Percentiles rank a stretch among this genome's conserved stretches.
phyloP scores from a whole-genome alignment of 2,329 filamentous ascomycete species.

The Nemania sp. region DNA sequence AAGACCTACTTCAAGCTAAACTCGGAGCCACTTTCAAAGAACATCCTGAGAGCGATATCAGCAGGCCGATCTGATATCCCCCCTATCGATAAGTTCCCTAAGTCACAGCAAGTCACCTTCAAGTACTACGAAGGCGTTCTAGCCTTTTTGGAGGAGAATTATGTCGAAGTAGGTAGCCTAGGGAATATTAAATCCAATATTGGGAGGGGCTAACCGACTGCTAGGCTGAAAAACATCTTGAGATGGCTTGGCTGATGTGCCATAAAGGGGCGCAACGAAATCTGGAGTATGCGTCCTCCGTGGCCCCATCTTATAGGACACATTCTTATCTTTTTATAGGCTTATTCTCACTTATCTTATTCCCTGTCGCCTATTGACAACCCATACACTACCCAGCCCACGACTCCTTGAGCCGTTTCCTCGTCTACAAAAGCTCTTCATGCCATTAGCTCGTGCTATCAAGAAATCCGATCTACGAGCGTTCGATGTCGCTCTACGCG shows the following conservation, averaged over 20 bases:
- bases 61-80: constrained; percentile 86
- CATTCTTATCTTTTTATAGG: constrained; percentile 58
- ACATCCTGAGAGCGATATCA: constrained; percentile 84
- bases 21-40: constrained; percentile 88
- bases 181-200: not conserved
- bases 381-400: constrained; percentile 82
- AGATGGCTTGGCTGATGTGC: constrained; percentile 84
- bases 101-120: constrained; percentile 92
- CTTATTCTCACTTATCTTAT: constrained; percentile 95
- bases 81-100: constrained; percentile 80
- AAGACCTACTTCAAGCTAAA: constrained; percentile 99
- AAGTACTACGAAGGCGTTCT: constrained; percentile 96
- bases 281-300: constrained; percentile 72
- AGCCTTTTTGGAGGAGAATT: constrained; percentile 95
- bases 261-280: constrained; percentile 79
- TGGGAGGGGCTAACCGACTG: constrained; percentile 11
- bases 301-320: constrained; percentile 41
- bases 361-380: constrained; percentile 90
- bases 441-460: constrained; percentile 82
- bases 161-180: constrained; percentile 71
- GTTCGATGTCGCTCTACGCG: constrained; percentile 84
- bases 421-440: constrained; percentile 79
- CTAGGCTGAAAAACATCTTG: constrained; percentile 83
- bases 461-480: constrained; percentile 82
- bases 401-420: constrained; percentile 80